phyloP scores from a whole-genome alignment of 2,329 filamentous ascomycete species.

The Aureobasidium pullulans region DNA sequence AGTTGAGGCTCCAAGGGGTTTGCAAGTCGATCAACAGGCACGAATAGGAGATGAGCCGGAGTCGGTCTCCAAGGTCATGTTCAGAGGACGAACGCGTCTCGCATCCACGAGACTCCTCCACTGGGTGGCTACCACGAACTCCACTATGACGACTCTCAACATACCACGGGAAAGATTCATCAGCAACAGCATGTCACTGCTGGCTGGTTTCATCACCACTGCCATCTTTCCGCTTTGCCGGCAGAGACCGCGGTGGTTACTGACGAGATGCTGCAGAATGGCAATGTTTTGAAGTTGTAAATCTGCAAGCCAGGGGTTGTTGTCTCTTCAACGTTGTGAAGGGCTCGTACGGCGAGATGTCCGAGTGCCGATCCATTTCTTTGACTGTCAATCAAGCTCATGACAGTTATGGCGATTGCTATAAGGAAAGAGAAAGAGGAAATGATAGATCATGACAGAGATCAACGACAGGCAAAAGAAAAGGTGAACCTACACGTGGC shows the following conservation, averaged over 20 bases:
- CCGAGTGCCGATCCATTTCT: neutral
- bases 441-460: neutral
- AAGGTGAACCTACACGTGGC: neutral
- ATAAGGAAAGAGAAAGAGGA: neutral
- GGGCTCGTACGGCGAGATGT: neutral
- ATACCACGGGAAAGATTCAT: neutral
- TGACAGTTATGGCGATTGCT: no score
- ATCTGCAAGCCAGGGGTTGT: constrained; percentile 5
- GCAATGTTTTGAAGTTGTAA: neutral
- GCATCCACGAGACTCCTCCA: no score
- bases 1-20: neutral
- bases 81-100: neutral
- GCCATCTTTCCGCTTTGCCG: neutral
- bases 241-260: neutral
- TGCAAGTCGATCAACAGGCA: neutral
- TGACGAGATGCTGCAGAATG: neutral
- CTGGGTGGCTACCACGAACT: no score
- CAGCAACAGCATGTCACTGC: neutral
- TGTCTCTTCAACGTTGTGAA: neutral
- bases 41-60: neutral
- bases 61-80: neutral
- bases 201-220: neutral
- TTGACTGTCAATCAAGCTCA: neutral
- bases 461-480: neutral
- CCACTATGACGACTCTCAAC: neutral